Conservation (phyloP, 2,329 filamentous ascomycete genomes). For the Scleromitrula shiraiana region DNA sequence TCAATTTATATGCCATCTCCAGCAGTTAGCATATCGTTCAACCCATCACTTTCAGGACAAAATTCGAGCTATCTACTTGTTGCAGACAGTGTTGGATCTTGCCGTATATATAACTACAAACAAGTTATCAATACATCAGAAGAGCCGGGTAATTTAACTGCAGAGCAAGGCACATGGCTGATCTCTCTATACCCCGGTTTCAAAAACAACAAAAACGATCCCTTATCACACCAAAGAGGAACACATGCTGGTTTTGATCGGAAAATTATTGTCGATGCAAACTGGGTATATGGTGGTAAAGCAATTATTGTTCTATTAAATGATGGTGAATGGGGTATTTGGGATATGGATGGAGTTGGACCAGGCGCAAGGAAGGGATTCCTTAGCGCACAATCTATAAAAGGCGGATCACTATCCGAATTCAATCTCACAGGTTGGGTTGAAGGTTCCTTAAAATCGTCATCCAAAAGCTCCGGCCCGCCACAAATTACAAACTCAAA, state of each 20-base stretch:
- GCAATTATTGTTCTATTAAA: constrained; percentile 51
- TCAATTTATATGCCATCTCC: constrained; percentile 49
- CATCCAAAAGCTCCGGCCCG: constrained; percentile 11
- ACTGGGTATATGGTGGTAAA: constrained; percentile 53
- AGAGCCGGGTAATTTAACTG: constrained; percentile 33
- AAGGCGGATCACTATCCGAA: constrained; percentile 49
- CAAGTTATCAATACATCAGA: constrained; percentile 38
- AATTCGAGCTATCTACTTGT: constrained; percentile 50
- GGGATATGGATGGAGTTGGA: constrained; percentile 54
- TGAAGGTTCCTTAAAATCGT: constrained; percentile 41
- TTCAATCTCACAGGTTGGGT: constrained; percentile 53
- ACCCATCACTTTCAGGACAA: constrained; percentile 36
- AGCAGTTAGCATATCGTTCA: constrained; percentile 50
- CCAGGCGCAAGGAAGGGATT: constrained; percentile 40
- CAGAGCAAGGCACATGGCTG: constrained; percentile 54
- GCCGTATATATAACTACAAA: constrained; percentile 55
- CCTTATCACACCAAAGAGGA: constrained; percentile 34
- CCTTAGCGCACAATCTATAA: constrained; percentile 31
- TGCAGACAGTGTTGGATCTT: constrained; percentile 46
- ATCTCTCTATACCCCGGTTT: constrained; percentile 47
- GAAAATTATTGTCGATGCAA: constrained; percentile 54
- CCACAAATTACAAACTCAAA: constrained; percentile 34
- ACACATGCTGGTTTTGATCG: constrained; percentile 39
- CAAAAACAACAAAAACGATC: constrained; percentile 18
- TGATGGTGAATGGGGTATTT: constrained; percentile 61